Evolutionary conservation across 192 early-diverging fungal genomes (phyloP), one percentile per base, ranked within the genome.

Genomic region (Mortierella claussenii): DNA sequence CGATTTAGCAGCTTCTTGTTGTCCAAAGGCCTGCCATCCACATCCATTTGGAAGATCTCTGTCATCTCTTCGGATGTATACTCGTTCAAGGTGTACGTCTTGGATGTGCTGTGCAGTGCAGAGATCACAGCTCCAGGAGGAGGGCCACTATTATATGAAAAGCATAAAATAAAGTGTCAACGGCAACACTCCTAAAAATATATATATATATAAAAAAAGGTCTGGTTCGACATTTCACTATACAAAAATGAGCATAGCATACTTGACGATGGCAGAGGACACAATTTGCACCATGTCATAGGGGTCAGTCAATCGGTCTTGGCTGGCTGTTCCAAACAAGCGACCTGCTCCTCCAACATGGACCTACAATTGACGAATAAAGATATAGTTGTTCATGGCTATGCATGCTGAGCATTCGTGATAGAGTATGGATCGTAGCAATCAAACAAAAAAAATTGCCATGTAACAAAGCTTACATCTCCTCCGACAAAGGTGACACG

Each of bases 401-500:
- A n/a, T n/a, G n/a, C n/a, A n/a, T n/a, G n/a, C n/a, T n/a, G n/a
- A n/a, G n/a, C n/a, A n/a, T n/a, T n/a, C n/a, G n/a, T n/a, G n/a
- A n/a, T n/a, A n/a, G n/a, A n/a, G n/a, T n/a, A n/a, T n/a, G n/a
- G n/a, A n/a, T n/a, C n/a, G n/a, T n/a, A n/a, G n/a, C n/a, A n/a
- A n/a, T n/a, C n/a, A n/a, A n/a, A n/a, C n/a, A n/a, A n/a, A n/a
- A n/a, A n/a, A n/a, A n/a, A n/a, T n/a, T n/a, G n/a, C n/a, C n/a
- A n/a, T n/a, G n/a, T n/a, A n/a, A n/a, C n/a, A 65, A 44, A 79
- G 79, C 89, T 83, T 66, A 92, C 95, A 76, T 96, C 95, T 24
- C 95, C 95, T 34, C 85, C 86, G 4, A 95, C 79, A 79, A 95
- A 92, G 12, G 91, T 92, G 20, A 94, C 90, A 34, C 95, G 91